Conservation (phyloP, 2,329 filamentous ascomycete species). For the Blumeria hordei region DNA sequence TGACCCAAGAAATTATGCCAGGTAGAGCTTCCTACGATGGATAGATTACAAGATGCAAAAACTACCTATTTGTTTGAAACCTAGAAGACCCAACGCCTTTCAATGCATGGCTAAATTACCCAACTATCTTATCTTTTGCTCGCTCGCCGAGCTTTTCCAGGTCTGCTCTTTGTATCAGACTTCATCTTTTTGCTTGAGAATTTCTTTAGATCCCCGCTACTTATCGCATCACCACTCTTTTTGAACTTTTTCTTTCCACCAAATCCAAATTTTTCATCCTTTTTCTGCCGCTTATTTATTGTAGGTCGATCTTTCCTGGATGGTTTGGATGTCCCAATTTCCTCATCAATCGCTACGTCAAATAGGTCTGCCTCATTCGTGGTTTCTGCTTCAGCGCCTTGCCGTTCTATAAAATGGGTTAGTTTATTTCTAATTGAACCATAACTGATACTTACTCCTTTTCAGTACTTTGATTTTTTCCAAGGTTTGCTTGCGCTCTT, state of each 20-base stretch:
- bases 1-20: too few species aligned
- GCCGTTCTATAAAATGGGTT: constrained; percentile 40
- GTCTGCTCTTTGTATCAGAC: constrained; percentile 22
- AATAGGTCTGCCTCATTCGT: constrained; percentile 71
- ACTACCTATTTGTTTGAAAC: too few species aligned
- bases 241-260: constrained; percentile 81
- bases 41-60: too few species aligned
- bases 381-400: constrained; percentile 32
- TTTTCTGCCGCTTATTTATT: constrained; percentile 69
- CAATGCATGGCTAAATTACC: not conserved
- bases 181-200: constrained; percentile 82
- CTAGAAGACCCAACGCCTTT: too few species aligned
- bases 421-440: constrained; percentile 5
- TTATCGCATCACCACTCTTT: constrained; percentile 77
- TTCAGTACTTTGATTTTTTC: constrained; percentile 92
- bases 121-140: constrained; percentile 10
- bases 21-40: too few species aligned
- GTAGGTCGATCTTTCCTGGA: constrained; percentile 19
- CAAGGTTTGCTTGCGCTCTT: constrained; percentile 75
- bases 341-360: constrained; percentile 58
- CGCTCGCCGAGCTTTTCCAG: constrained; percentile 21
- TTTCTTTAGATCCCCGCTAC: constrained; percentile 53
- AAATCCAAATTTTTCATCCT: constrained; percentile 83
- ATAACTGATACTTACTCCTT: constrained; percentile 45
- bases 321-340: constrained; percentile 16